Evolutionary conservation across 768 basidiomycete genomes (phyloP), one percentile per base, ranked within the genome.

Genomic region (Terana coerulea): DNA sequence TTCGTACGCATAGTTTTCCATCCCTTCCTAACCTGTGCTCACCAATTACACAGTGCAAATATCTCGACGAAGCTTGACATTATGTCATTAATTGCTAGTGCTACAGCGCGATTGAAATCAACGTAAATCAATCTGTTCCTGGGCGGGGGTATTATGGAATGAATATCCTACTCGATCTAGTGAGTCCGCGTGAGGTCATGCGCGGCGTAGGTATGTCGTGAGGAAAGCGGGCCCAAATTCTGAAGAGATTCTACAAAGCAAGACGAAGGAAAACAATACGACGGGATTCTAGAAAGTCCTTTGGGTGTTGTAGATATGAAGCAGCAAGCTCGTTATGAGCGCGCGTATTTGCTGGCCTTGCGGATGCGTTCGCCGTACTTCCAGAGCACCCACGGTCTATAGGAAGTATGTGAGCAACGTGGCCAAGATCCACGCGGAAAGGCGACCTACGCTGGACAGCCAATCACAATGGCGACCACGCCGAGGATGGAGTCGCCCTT

Each of bases 401-500:
- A 52, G 55, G 68, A 69, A 69, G n/a, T 54, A 69, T 25, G 34
- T 29, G 1, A 56, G 29, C 31, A 4, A 25, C 36, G 36, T 11
- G 22, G 21, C 6, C n/a, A 29, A 31, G 34, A 11, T 29, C 17
- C 19, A 36, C 75, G 36, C 10, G 42, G n/a, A 19, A 31, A n/a
- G 25, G 34, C 31, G 15, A 33, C 74, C 70, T 44, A 65, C 77
- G 78, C 75, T 14, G 84, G 83, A 58, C 79, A 80, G 12, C 86
- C 86, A 28, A 88, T 63, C 0, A 64, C 74, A 19, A 49, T 49
- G 19, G 48, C 53, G 37, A 87, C 75, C 2, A 80, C 71, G 1
- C 76, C 86, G 5, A 91, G 70, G 1, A 89, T 70, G 0, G 86
- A 83, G 52, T 80, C 65, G 4, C 83, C 85, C 53, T 81, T 84